Conservation (phyloP, 2,329 filamentous ascomycete genomes). For the Dothideomycetes sp. region DNA sequence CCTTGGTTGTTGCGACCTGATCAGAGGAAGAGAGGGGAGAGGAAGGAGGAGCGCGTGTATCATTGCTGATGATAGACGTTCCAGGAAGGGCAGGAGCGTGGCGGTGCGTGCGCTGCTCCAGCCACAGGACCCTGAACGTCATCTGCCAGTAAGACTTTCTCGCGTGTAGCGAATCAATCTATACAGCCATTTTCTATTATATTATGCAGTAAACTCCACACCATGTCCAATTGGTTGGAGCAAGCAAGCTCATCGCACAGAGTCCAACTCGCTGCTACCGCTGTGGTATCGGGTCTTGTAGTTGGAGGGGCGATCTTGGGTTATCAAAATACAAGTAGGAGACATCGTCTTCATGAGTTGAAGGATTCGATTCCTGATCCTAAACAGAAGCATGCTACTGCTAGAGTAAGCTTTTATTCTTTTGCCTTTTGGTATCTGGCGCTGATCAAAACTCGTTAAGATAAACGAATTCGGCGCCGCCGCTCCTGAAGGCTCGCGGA, state of each 20-base stretch:
- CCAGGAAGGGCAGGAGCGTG: no score
- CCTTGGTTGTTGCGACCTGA: background rate
- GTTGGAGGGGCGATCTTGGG: slow-evolving; percentile 44
- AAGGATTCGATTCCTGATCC: slow-evolving; percentile 52
- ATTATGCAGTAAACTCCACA: background rate
- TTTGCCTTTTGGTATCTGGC: slow-evolving; percentile 17
- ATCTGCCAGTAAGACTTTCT: no score
- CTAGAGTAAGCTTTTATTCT: slow-evolving; percentile 31
- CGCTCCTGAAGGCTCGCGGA: slow-evolving; percentile 25
- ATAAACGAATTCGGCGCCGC: slow-evolving; percentile 51
- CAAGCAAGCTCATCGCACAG: slow-evolving; percentile 33
- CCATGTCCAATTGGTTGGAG: slow-evolving; percentile 36
- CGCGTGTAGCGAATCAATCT: no score
- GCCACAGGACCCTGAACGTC: no score
- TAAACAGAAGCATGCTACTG: slow-evolving; percentile 38
- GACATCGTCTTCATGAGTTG: slow-evolving; percentile 44
- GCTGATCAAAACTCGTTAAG: slow-evolving; percentile 35
- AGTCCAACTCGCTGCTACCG: slow-evolving; percentile 59
- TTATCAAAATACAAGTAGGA: slow-evolving; percentile 43
- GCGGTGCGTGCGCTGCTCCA: no score
- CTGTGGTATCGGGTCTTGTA: slow-evolving; percentile 42
- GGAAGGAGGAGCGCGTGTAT: background rate
- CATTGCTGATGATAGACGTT: no score
- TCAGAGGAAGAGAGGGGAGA: background rate
- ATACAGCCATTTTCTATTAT: background rate